Conservation (phyloP, 2,329 filamentous ascomycete genomes). For the Botryotinia calthae region DNA sequence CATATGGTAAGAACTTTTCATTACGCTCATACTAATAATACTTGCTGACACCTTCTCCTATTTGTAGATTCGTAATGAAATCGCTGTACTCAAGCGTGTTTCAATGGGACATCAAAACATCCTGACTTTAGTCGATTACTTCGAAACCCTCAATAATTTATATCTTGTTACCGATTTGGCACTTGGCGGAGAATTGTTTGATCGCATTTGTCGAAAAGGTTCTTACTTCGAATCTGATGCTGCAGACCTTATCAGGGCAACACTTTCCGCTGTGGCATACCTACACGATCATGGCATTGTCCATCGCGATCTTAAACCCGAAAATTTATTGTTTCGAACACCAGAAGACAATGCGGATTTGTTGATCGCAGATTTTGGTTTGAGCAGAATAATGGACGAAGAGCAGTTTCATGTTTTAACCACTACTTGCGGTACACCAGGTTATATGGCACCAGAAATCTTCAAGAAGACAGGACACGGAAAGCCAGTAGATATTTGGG, state of each 20-base stretch:
- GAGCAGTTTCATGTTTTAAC: conserved; percentile 97
- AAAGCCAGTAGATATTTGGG: conserved; percentile 98
- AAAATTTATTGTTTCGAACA: conserved; percentile 94
- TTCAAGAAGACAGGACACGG: conserved; percentile 98
- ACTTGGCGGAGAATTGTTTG: conserved; percentile 93
- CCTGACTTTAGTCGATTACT: conserved; percentile 95
- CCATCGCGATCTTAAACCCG: conserved; percentile 94
- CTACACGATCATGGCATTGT: conserved; percentile 98
- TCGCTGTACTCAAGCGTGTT: conserved; percentile 94
- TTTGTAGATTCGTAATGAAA: conserved; percentile 89
- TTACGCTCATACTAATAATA: neutral
- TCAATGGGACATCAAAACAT: conserved; percentile 99
- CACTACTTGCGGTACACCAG: conserved; percentile 94
- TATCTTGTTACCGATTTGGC: conserved; percentile 97
- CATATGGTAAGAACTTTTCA: conserved; percentile 72
- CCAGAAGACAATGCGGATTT: conserved; percentile 97
- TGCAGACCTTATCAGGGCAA: conserved; percentile 89
- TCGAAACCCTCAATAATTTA: conserved; percentile 99
- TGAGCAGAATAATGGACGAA: conserved; percentile 97
- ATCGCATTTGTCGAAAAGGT: conserved; percentile 97
- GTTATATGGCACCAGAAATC: conserved; percentile 99
- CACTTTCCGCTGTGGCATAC: conserved; percentile 95
- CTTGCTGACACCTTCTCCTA: neutral
- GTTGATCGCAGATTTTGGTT: conserved; percentile 93
- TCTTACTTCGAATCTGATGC: conserved; percentile 98